A percentile compares a stretch with the other conserved stretches of the same genome.
phyloP scores from a whole-genome alignment of 2,329 filamentous ascomycete genomes.

The Claviceps sp. region DNA sequence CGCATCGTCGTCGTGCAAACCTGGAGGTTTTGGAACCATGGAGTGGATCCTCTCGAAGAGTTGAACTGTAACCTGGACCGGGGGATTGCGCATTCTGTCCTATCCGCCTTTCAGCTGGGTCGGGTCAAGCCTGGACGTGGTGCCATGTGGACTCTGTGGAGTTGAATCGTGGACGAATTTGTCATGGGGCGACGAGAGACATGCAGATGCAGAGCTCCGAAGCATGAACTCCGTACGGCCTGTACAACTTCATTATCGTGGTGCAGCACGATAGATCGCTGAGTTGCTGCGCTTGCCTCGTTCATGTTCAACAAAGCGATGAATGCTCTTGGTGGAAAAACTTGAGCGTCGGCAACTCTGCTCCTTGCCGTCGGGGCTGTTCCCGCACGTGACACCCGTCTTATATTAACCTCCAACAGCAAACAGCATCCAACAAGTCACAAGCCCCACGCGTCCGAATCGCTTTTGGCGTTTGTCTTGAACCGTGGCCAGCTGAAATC shows the following conservation, averaged over 20 bases:
- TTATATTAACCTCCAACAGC: no score
- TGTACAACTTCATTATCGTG: no score
- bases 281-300: not conserved
- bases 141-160: not conserved
- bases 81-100: no score
- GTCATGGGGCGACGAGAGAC: not conserved
- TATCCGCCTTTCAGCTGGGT: constrained; percentile 8
- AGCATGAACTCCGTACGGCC: no score
- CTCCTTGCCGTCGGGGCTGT: not conserved
- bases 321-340: no score
- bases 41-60: no score
- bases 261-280: not conserved
- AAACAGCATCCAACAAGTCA: not conserved
- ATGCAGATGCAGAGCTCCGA: no score
- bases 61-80: no score
- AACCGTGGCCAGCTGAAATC: not conserved
- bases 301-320: no score
- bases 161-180: not conserved
- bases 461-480: not conserved
- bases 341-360: not conserved
- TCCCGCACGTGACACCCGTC: not conserved
- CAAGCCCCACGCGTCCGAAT: not conserved
- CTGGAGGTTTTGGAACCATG: no score
- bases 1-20: no score
- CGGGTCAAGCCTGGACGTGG: constrained; percentile 3